Conservation (phyloP, 2,329 filamentous ascomycete species). For the Rhexocercosporidium sp. region DNA sequence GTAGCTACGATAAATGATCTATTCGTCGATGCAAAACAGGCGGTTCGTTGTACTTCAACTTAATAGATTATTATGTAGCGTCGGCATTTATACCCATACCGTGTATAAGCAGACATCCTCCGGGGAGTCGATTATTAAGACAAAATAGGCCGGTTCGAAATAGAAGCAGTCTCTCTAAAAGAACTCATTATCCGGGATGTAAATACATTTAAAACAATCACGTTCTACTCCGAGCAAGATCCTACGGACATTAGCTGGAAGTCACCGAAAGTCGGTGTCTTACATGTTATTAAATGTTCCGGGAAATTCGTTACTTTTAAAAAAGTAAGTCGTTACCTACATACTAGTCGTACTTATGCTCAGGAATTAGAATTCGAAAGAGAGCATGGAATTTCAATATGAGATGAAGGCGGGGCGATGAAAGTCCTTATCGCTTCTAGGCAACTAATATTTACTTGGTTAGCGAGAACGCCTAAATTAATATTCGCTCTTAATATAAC, state of each 20-base stretch:
- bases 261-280: background rate
- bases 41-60: background rate
- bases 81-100: background rate
- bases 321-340: background rate
- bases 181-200: background rate
- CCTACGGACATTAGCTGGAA: background rate
- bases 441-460: too few species aligned
- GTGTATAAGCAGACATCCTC: background rate
- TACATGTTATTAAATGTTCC: background rate
- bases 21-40: slow-evolving; percentile 1
- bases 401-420: too few species aligned
- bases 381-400: background rate
- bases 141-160: background rate
- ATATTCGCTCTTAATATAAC: too few species aligned
- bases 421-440: background rate
- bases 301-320: background rate
- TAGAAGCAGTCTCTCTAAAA: background rate
- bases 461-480: too few species aligned
- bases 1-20: background rate
- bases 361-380: background rate
- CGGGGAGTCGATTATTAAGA: background rate
- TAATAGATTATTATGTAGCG: background rate
- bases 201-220: background rate
- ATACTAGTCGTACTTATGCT: background rate
- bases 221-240: background rate